Evolutionary conservation across 116 monocot species (phyloP).

Genomic region (Papilionanthe hybrid): DNA sequence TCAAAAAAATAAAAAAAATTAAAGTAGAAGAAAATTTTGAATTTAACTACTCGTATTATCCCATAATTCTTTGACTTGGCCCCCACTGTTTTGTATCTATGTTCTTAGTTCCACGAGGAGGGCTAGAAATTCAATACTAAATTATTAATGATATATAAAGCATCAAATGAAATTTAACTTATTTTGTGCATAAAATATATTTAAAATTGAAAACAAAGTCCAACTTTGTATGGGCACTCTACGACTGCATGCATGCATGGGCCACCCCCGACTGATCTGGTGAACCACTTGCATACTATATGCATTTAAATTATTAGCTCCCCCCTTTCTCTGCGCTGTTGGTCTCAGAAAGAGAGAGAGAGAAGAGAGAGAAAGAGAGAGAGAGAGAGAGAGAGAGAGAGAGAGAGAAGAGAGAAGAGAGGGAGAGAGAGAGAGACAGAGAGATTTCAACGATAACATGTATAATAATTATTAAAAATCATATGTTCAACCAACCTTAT

Average conservation of each 20-base stretch:
- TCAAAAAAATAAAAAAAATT: too few species aligned
- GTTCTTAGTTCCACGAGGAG: too few species aligned
- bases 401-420: not conserved
- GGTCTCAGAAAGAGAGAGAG: not conserved
- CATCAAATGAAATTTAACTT: too few species aligned
- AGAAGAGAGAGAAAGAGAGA: not conserved
- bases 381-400: not conserved
- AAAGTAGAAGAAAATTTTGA: too few species aligned
- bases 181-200: too few species aligned
- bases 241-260: not conserved
- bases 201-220: not conserved
- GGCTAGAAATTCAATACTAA: too few species aligned
- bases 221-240: not conserved
- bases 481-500: slow-evolving; percentile 4
- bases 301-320: not conserved
- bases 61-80: too few species aligned
- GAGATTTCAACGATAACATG: not conserved
- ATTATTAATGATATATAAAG: too few species aligned
- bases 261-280: not conserved
- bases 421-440: not conserved
- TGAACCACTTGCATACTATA: not conserved
- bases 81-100: too few species aligned
- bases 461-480: not conserved
- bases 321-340: not conserved
- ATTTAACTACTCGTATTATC: too few species aligned